phyloP scores from a whole-genome alignment of 192 early-diverging fungal genomes.

The Lunasporangiospora selenospora region DNA sequence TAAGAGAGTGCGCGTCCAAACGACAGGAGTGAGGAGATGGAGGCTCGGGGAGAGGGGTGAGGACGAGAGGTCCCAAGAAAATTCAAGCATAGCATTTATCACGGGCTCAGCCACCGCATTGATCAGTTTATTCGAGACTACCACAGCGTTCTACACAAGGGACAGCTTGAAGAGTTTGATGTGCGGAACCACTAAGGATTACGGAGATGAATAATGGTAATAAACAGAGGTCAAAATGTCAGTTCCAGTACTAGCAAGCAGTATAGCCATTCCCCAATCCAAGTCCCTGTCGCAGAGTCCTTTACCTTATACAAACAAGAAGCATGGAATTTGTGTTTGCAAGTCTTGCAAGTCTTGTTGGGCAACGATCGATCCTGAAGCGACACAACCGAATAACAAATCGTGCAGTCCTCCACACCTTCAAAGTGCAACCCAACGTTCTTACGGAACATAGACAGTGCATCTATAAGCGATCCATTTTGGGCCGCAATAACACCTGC shows the following conservation, averaged over 20 bases:
- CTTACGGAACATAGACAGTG: slow-evolving; percentile 76
- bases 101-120: too few species aligned
- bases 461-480: slow-evolving; percentile 83
- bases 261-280: background rate
- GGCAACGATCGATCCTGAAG: slow-evolving; percentile 87
- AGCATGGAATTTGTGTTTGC: slow-evolving; percentile 95
- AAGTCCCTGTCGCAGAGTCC: background rate
- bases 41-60: too few species aligned
- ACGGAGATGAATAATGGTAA: background rate
- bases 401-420: slow-evolving; percentile 97
- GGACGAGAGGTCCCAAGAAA: too few species aligned
- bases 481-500: slow-evolving; percentile 67
- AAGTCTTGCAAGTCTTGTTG: slow-evolving; percentile 88
- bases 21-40: too few species aligned
- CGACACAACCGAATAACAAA: slow-evolving; percentile 97
- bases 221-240: background rate
- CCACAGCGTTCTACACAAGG: slow-evolving; percentile 64
- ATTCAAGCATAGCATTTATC: too few species aligned
- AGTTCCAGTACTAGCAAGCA: background rate
- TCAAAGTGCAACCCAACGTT: slow-evolving; percentile 94
- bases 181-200: slow-evolving; percentile 59
- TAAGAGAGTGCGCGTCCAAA: too few species aligned
- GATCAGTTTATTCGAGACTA: slow-evolving; percentile 32
- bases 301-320: slow-evolving; percentile 90
- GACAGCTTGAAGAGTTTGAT: slow-evolving; percentile 67